Conservation (phyloP, 2,329 filamentous ascomycete species). For the Talaromyces sp. region DNA sequence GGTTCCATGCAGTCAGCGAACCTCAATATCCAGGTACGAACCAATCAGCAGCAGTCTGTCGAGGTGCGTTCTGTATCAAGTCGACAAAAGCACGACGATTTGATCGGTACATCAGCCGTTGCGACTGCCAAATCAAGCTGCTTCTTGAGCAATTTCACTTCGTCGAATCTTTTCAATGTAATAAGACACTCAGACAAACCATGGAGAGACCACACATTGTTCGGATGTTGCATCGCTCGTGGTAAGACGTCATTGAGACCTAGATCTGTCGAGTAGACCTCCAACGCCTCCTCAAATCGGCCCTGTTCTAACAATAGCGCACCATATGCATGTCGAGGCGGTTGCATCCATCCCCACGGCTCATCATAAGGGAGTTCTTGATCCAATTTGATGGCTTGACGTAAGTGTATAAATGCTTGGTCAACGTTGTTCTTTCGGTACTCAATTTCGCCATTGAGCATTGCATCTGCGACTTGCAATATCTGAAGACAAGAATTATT, state of each 20-base stretch:
- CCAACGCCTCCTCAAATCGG: constrained; percentile 48
- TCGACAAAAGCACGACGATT: constrained; percentile 55
- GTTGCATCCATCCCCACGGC: constrained; percentile 71
- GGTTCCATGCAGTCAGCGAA: neutral
- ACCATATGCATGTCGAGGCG: constrained; percentile 62
- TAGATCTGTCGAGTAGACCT: constrained; percentile 56
- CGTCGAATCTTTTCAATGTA: constrained; percentile 46
- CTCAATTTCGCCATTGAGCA: constrained; percentile 61
- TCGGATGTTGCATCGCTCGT: constrained; percentile 60
- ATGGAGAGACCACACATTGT: constrained; percentile 70
- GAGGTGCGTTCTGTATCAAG: neutral
- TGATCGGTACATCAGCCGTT: constrained; percentile 57
- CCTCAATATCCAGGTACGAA: neutral
- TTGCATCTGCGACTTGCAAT: constrained; percentile 55
- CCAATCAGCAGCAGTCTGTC: neutral
- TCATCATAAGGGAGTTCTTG: constrained; percentile 62
- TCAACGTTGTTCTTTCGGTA: constrained; percentile 60
- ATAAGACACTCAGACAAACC: constrained; percentile 65
- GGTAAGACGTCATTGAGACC: constrained; percentile 57
- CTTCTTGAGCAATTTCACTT: constrained; percentile 44
- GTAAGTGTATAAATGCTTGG: constrained; percentile 55
- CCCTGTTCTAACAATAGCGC: constrained; percentile 63
- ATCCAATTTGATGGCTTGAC: constrained; percentile 55
- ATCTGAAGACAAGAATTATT: constrained; percentile 63
- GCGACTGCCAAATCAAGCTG: constrained; percentile 51